A percentile compares a stretch with the other conserved stretches of the same genome.
Conservation (phyloP, 345 rosid genomes). For the Lumnitzera racemosa region DNA sequence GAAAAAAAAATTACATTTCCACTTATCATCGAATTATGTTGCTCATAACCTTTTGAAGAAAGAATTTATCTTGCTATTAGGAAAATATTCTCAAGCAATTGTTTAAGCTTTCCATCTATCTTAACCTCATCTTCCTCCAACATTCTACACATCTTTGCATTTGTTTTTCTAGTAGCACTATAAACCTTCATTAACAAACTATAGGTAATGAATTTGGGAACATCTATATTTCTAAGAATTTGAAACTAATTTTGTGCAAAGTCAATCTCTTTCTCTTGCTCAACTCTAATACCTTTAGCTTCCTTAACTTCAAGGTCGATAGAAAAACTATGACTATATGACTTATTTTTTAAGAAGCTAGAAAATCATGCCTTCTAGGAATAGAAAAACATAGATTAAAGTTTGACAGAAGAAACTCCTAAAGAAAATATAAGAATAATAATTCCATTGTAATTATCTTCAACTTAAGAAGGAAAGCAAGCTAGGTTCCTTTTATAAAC, state of each 20-base stretch:
- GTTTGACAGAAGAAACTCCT: no score
- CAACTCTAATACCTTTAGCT: slow-evolving; percentile 38
- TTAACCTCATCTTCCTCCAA: slow-evolving; percentile 35
- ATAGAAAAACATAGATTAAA: no score
- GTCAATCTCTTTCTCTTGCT: slow-evolving; percentile 45
- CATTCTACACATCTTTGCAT: slow-evolving; percentile 45
- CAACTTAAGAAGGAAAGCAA: no score
- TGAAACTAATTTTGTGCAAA: slow-evolving; percentile 47
- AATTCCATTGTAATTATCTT: no score
- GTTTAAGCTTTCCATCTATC: slow-evolving; percentile 37
- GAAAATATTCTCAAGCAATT: slow-evolving; percentile 42
- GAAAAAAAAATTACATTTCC: no score
- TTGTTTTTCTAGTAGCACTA: slow-evolving; percentile 44
- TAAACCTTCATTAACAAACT: slow-evolving; percentile 40
- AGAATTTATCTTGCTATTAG: slow-evolving; percentile 4
- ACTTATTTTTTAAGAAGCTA: no score
- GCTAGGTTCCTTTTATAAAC: no score
- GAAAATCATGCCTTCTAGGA: neutral
- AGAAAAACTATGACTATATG: neutral
- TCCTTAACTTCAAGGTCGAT: slow-evolving; percentile 25
- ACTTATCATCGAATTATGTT: neutral
- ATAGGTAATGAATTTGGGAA: slow-evolving; percentile 26
- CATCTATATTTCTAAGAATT: slow-evolving; percentile 27
- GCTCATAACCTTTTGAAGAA: neutral
- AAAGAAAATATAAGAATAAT: no score